Conservation (phyloP, 768 basidiomycete species). For the Jaapia argillacea region DNA sequence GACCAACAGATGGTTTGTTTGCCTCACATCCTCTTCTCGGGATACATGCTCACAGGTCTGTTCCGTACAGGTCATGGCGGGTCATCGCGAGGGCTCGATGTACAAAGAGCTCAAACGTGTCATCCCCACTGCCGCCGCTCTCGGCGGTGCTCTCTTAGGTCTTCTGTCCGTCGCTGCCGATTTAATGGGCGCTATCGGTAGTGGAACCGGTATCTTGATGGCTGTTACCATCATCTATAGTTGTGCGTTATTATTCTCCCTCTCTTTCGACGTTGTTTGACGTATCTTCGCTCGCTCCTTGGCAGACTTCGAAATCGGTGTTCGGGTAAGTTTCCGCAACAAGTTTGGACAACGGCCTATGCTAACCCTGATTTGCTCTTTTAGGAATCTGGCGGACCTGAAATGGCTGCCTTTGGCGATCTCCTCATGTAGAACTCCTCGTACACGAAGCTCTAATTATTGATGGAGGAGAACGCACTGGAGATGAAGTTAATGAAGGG, state of each 20-base stretch:
- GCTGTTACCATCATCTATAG: constrained; percentile 97
- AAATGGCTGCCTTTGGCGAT: too few species aligned
- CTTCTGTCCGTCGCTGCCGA: constrained; percentile 87
- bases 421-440: too few species aligned
- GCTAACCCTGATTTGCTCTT: too few species aligned
- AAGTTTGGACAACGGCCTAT: too few species aligned
- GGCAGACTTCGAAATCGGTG: constrained; percentile 1
- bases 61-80: constrained; percentile 25
- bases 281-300: too few species aligned
- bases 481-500: too few species aligned
- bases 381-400: too few species aligned
- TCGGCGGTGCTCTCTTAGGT: constrained; percentile 95
- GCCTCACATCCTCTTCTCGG: not conserved
- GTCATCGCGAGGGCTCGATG: constrained; percentile 95
- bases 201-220: constrained; percentile 94
- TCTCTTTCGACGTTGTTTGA: constrained; percentile 4
- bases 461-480: too few species aligned
- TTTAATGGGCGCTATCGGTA: constrained; percentile 91
- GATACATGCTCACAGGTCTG: not conserved
- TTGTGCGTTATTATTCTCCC: constrained; percentile 36
- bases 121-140: constrained; percentile 95
- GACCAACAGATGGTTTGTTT: constrained; percentile 87
- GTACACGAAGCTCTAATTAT: too few species aligned
- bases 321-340: too few species aligned
- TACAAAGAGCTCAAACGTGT: constrained; percentile 99